Conservation (phyloP, 352 stramenopile species). For the Phytophthora constricta region DNA sequence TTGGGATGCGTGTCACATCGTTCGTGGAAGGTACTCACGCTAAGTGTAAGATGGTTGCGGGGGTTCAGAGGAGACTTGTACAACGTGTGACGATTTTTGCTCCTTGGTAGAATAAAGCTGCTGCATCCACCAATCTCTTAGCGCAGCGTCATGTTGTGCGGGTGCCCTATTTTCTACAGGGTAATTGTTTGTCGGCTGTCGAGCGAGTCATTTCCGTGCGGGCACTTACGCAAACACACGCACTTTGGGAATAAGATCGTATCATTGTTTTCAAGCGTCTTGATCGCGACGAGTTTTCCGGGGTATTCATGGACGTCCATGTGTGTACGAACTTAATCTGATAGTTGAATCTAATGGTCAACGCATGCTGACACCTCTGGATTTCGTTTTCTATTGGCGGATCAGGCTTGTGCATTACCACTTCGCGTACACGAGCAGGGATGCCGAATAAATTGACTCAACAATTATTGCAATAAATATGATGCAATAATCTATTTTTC, state of each 20-base stretch:
- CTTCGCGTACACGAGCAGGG: no score
- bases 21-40: not conserved
- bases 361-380: not conserved
- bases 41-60: not conserved
- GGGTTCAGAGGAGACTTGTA: not conserved
- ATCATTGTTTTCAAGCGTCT: not conserved
- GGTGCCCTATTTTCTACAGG: slow-evolving; percentile 7
- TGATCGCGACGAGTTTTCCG: not conserved
- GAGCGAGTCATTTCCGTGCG: not conserved
- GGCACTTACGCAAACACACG: not conserved
- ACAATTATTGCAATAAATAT: no score
- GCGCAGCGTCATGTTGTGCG: not conserved
- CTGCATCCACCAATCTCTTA: not conserved
- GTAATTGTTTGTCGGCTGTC: not conserved
- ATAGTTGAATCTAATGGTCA: slow-evolving; percentile 9
- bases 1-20: not conserved
- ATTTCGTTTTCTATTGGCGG: slow-evolving; percentile 7
- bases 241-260: not conserved
- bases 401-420: no score
- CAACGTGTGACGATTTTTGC: not conserved
- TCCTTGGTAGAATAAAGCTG: not conserved
- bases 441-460: no score
- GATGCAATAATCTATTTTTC: no score
- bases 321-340: slow-evolving; percentile 8
- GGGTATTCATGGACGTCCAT: slow-evolving; percentile 10